Evolutionary conservation across 2,329 filamentous ascomycete species (phyloP).

Genomic region (Epicoccum nigrum): DNA sequence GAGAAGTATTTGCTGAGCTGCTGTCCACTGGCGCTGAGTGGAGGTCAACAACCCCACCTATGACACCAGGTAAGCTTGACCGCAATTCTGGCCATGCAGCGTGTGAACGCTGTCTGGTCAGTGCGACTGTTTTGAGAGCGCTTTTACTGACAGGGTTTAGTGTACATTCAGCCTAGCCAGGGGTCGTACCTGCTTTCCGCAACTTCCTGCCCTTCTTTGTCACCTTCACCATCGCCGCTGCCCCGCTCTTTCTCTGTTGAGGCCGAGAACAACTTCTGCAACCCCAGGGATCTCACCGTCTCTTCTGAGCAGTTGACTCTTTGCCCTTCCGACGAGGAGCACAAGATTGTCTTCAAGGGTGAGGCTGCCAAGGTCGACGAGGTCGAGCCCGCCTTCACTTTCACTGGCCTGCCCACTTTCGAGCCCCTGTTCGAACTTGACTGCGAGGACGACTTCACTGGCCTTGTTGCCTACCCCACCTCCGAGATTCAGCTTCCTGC

Average conservation of each 20-base stretch:
- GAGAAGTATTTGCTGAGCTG: constrained; percentile 73
- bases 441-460: constrained; percentile 85
- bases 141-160: constrained; percentile 52
- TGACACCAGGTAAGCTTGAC: constrained; percentile 80
- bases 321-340: constrained; percentile 67
- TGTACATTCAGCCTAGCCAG: constrained; percentile 70
- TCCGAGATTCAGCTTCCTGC: constrained; percentile 63
- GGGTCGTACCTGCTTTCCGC: constrained; percentile 74
- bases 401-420: constrained; percentile 71
- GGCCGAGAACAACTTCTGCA: constrained; percentile 82
- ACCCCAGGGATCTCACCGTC: constrained; percentile 87
- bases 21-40: constrained; percentile 78
- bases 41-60: constrained; percentile 77
- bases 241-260: constrained; percentile 72
- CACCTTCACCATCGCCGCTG: constrained; percentile 82
- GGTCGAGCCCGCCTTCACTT: constrained; percentile 44
- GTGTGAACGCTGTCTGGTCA: constrained; percentile 5
- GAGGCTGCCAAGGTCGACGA: constrained; percentile 48
- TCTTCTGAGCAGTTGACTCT: constrained; percentile 65
- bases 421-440: constrained; percentile 90
- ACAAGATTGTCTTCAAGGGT: constrained; percentile 58
- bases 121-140: constrained; percentile 1
- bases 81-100: constrained; percentile 1
- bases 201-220: constrained; percentile 79
- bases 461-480: constrained; percentile 72